Conservation (phyloP, 2,329 filamentous ascomycete species). For the Phaeomoniella chlamydospora region DNA sequence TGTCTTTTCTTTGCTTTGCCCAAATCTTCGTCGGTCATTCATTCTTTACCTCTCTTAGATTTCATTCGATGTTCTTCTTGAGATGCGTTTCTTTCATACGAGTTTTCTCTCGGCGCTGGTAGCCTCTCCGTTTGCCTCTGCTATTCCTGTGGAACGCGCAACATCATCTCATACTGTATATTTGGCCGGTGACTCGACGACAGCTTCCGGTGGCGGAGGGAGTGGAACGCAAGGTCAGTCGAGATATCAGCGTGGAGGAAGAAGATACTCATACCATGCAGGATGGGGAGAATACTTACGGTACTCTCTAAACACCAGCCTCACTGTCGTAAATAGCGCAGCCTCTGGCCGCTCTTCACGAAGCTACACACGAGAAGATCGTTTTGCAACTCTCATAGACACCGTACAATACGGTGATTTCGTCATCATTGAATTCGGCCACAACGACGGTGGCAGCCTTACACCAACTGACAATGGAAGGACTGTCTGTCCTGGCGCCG, state of each 20-base stretch:
- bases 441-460: conserved; percentile 54
- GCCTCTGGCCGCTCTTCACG: conserved; percentile 52
- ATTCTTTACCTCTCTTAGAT: no score
- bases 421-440: conserved; percentile 58
- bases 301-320: conserved; percentile 25
- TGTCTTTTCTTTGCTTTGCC: no score
- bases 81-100: not conserved
- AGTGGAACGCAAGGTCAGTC: conserved; percentile 25
- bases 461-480: conserved; percentile 43
- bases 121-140: not conserved
- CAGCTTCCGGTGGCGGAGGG: conserved; percentile 12
- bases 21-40: no score
- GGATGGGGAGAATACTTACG: conserved; percentile 51
- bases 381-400: conserved; percentile 43
- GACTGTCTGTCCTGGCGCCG: conserved; percentile 42
- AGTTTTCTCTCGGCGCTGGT: not conserved
- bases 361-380: conserved; percentile 51
- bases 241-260: no score
- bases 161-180: not conserved
- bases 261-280: no score
- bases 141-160: not conserved
- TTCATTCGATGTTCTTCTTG: not conserved
- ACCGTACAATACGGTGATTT: conserved; percentile 44
- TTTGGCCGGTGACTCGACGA: conserved; percentile 20
- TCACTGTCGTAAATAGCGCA: conserved; percentile 47